A percentile compares a stretch with the other conserved stretches of the same genome.
Conservation (phyloP, 345 rosid genomes). For the Boechera stricta region DNA sequence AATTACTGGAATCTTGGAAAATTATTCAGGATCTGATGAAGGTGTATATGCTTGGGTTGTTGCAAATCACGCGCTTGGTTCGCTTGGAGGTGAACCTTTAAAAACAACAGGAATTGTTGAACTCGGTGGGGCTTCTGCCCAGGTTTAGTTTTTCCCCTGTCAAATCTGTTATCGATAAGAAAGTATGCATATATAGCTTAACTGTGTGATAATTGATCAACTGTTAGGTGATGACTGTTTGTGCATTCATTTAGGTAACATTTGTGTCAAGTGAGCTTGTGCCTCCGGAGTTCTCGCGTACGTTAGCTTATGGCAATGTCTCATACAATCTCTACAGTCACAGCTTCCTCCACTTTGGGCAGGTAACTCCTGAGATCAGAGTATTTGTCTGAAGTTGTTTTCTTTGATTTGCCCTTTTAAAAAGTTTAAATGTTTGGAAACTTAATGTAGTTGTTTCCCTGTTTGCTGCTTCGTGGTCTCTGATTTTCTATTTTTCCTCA, state of each 20-base stretch:
- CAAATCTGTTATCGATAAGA: not conserved
- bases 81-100: conserved; percentile 79
- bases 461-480: conserved; percentile 17
- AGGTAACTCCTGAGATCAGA: conserved; percentile 52
- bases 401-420: not conserved
- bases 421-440: conserved; percentile 5
- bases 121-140: conserved; percentile 98
- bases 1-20: not conserved
- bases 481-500: not conserved
- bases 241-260: conserved; percentile 30
- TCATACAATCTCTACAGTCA: conserved; percentile 83
- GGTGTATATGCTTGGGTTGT: conserved; percentile 95
- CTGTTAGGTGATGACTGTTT: not conserved
- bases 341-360: conserved; percentile 90
- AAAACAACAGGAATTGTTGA: conserved; percentile 87
- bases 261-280: conserved; percentile 61
- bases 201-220: not conserved
- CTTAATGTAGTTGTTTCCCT: not conserved
- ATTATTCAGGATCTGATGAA: conserved; percentile 85
- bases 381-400: not conserved
- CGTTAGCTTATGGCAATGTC: conserved; percentile 59
- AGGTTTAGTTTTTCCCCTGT: conserved; percentile 53
- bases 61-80: conserved; percentile 82
- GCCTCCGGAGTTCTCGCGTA: conserved; percentile 66
- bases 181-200: not conserved